A percentile compares a stretch with the other conserved stretches of the same genome.
phyloP scores from a whole-genome alignment of 352 stramenopile genomes.

The Pythium rishiriense region DNA sequence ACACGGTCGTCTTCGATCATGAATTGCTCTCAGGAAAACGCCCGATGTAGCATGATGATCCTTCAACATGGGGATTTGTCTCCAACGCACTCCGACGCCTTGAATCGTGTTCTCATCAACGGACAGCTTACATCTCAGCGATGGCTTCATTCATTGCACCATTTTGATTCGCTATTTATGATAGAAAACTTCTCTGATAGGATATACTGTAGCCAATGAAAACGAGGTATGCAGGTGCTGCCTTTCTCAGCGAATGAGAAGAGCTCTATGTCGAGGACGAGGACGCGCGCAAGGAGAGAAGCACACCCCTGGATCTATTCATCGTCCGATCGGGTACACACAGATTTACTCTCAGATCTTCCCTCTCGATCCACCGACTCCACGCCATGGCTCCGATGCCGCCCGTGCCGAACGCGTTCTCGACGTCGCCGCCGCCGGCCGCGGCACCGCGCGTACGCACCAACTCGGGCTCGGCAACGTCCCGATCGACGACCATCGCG shows the following conservation, averaged over 20 bases:
- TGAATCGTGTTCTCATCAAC: too few species aligned
- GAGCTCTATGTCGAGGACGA: neutral
- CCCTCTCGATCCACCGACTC: neutral
- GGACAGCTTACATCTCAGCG: too few species aligned
- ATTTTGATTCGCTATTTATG: neutral
- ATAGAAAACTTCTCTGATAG: neutral
- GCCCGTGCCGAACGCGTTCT: slow-evolving; percentile 10
- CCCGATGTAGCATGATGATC: too few species aligned
- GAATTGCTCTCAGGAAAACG: too few species aligned
- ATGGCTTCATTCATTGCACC: neutral
- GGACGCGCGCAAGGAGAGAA: neutral
- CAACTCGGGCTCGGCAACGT: neutral
- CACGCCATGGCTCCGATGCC: slow-evolving; percentile 13
- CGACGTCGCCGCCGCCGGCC: neutral
- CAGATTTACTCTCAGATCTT: too few species aligned
- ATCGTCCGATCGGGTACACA: neutral
- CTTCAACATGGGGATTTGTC: too few species aligned
- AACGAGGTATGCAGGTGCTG: neutral
- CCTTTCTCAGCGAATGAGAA: neutral
- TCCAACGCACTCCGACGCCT: too few species aligned
- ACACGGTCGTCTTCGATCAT: too few species aligned
- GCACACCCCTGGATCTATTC: neutral
- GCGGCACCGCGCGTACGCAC: slow-evolving; percentile 7
- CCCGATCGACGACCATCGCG: neutral
- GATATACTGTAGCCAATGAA: neutral